A percentile compares a stretch with the other conserved stretches of the same genome.
Conservation (phyloP, 2,329 filamentous ascomycete genomes). For the Gnomoniopsis smithogilvyi region DNA sequence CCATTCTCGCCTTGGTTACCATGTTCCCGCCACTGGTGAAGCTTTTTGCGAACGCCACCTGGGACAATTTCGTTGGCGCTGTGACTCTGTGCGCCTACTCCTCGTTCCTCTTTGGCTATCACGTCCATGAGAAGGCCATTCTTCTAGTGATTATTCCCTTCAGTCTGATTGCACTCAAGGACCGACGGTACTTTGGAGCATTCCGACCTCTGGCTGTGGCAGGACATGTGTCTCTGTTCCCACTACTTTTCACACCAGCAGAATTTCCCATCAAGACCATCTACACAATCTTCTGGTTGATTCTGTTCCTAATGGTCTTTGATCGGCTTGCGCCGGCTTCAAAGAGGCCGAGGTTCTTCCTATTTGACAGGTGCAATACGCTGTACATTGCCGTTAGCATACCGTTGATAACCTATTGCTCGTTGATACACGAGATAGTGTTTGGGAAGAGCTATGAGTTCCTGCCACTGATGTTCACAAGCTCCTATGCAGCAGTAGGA, state of each 20-base stretch:
- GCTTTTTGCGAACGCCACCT: conserved; percentile 75
- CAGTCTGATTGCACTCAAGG: conserved; percentile 84
- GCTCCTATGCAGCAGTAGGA: conserved; percentile 90
- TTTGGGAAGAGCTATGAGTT: conserved; percentile 87
- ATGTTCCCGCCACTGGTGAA: conserved; percentile 78
- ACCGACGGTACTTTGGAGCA: conserved; percentile 84
- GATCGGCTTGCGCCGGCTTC: conserved; percentile 85
- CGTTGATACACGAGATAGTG: conserved; percentile 74
- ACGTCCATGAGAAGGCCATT: conserved; percentile 97
- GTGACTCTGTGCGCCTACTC: conserved; percentile 93
- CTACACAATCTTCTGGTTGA: conserved; percentile 90
- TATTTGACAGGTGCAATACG: conserved; percentile 86
- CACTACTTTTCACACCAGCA: conserved; percentile 83
- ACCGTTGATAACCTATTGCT: conserved; percentile 85
- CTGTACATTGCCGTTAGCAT: conserved; percentile 88
- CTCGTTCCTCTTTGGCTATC: conserved; percentile 97
- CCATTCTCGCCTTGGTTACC: conserved; percentile 77
- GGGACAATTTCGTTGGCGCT: conserved; percentile 85
- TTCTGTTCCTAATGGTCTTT: conserved; percentile 81
- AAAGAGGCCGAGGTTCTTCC: conserved; percentile 74
- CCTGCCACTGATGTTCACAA: conserved; percentile 94
- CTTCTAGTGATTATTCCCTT: conserved; percentile 93
- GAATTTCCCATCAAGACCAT: conserved; percentile 93
- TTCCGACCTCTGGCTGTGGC: conserved; percentile 91
- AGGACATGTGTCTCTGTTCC: conserved; percentile 93